A percentile compares a stretch with the other conserved stretches of the same genome.
Evolutionary conservation across 2,329 filamentous ascomycete genomes (phyloP).

Genomic region (Xylariaceae sp.): DNA sequence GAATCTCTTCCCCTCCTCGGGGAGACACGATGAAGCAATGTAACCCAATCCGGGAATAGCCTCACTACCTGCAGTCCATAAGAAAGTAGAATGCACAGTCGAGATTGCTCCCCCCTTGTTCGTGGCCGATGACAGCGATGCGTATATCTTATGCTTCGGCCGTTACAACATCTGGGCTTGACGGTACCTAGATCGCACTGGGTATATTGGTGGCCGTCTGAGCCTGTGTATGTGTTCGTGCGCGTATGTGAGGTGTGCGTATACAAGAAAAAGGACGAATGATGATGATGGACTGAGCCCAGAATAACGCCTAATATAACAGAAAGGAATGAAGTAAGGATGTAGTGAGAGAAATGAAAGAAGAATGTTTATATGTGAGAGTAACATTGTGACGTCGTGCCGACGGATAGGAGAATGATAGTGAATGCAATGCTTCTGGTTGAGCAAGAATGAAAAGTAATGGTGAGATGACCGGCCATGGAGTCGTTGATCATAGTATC

Average conservation of each 20-base stretch:
- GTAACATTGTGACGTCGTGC: not conserved
- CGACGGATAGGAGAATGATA: constrained; percentile 4
- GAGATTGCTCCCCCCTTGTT: constrained; percentile 3
- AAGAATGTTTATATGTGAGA: no score
- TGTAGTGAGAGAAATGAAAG: no score
- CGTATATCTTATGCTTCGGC: constrained; percentile 12
- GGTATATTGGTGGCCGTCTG: constrained; percentile 24
- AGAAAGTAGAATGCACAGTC: no score
- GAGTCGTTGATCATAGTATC: constrained; percentile 18
- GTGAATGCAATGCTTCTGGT: constrained; percentile 12
- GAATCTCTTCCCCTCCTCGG: no score
- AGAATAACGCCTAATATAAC: not conserved
- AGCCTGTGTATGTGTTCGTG: no score
- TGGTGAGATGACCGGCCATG: constrained; percentile 18
- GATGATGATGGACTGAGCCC: no score
- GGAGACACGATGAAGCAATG: no score
- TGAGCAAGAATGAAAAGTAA: constrained; percentile 14
- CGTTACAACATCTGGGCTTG: constrained; percentile 13
- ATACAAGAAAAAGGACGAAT: constrained; percentile 1
- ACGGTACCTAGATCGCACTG: constrained; percentile 23
- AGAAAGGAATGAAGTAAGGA: not conserved
- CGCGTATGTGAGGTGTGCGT: not conserved
- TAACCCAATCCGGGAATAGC: no score
- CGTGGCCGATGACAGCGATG: constrained; percentile 14
- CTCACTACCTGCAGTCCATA: no score